Conservation (phyloP, 192 early-diverging fungal genomes). For the Linnemannia exigua region DNA sequence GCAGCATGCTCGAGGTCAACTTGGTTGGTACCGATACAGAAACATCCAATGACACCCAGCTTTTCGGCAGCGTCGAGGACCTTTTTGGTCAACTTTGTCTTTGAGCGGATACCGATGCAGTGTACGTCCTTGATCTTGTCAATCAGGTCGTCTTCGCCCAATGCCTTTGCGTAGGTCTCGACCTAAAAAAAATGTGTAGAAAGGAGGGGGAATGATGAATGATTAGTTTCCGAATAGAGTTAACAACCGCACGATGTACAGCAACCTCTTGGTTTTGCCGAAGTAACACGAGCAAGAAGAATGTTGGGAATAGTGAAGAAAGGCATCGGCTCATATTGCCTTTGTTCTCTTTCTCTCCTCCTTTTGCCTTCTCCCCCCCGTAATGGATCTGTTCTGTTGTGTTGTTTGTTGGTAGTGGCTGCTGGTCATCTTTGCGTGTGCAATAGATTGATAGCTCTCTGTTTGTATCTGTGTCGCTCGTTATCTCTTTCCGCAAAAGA, state of each 20-base stretch:
- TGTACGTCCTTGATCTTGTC: constrained; percentile 97
- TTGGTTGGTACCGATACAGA: constrained; percentile 65
- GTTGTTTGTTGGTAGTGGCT: neutral
- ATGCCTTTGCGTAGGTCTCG: constrained; percentile 90
- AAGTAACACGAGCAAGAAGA: neutral
- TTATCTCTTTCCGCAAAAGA: neutral
- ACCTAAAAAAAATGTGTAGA: constrained; percentile 65
- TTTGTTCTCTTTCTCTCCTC: neutral
- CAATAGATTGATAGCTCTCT: neutral
- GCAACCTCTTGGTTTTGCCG: no score
- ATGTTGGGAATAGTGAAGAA: neutral
- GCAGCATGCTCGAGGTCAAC: constrained; percentile 94
- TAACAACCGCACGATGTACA: no score
- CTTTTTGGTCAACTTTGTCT: constrained; percentile 94
- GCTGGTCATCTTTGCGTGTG: neutral
- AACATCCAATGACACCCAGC: constrained; percentile 60
- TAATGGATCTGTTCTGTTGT: neutral
- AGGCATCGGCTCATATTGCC: neutral
- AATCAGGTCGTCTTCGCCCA: constrained; percentile 88
- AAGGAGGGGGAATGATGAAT: neutral
- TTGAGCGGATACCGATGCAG: constrained; percentile 95
- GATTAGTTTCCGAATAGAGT: neutral
- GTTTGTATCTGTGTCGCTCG: neutral
- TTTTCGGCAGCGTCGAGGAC: constrained; percentile 93
- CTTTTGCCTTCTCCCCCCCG: neutral